Evolutionary conservation across 495 filamentous ascomycete genomes (phyloP).

Genomic region (Xylaria scruposa): DNA sequence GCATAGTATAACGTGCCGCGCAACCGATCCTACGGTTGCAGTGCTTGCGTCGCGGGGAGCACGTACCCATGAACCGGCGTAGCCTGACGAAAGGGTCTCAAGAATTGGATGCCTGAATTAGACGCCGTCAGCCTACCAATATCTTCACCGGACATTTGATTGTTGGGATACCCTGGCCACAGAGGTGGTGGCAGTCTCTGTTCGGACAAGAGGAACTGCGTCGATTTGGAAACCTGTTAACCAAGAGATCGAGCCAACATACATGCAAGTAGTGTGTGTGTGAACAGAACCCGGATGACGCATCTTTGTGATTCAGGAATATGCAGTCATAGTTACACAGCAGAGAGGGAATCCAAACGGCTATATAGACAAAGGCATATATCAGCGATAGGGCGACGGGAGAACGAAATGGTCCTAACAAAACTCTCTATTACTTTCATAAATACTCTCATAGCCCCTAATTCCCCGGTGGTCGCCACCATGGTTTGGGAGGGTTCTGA

Average conservation of each 20-base stretch:
- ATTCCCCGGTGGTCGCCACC: neutral
- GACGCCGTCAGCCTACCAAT: neutral
- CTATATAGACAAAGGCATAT: constrained; percentile 15
- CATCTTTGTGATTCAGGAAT: neutral
- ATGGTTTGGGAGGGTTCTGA: neutral
- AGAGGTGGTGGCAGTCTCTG: too few species aligned
- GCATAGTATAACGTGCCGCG: neutral
- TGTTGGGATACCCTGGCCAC: neutral
- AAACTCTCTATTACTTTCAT: neutral
- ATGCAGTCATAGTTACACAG: constrained; percentile 14
- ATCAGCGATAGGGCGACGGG: neutral
- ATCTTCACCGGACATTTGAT: constrained; percentile 5
- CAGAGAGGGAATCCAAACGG: constrained; percentile 7
- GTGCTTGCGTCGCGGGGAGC: constrained; percentile 9
- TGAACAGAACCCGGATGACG: neutral
- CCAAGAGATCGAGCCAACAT: neutral
- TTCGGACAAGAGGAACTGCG: neutral
- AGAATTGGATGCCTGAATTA: neutral
- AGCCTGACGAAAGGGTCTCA: neutral
- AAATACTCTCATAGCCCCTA: neutral
- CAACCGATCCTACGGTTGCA: constrained; percentile 9
- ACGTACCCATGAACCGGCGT: neutral
- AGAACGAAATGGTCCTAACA: neutral
- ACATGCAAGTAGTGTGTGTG: too few species aligned
- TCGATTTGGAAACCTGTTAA: neutral